Evolutionary conservation across 345 rosid genomes (phyloP), one percentile per base, ranked within the genome.

Genomic region (Laguncularia racemosa): DNA sequence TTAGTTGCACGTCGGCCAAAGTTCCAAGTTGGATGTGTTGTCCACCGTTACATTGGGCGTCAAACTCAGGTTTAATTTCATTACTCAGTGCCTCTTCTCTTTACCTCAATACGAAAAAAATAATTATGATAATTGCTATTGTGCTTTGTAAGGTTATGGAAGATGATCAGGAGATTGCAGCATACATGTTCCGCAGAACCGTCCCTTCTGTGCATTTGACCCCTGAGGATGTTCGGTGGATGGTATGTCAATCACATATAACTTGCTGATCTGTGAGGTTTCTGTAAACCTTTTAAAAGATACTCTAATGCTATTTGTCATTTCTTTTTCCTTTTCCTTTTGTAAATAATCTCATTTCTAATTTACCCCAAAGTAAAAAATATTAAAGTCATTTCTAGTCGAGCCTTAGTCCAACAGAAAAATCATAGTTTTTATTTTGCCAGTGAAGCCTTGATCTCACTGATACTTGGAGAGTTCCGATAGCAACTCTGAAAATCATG

Each of bases 141-240:
- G 26, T 38, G 20, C 46, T 60, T 14, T 20, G 69, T 52, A 66
- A 93, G 97, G 97, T 93, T 12, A 83, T 93, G 95, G 99, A 93
- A 73, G 97, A 93, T 66, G 96, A 82, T 73, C 85, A 74, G 71
- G 99, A 93, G 75, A 85, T 87, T 14, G 89, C 69, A 14, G 91
- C 99, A 6, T 93, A 85, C 66, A 93, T 89, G 99, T 93, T 93
- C 55, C 96, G 96, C 1, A 75, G 99, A 63, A 93, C 97, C 7
- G 96, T 93, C 69, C 97, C 99, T 68, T 81, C 85, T 2, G 66
- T 78, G 68, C 91, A 93, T 69, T 62, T 93, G 63, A 83, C 97
- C 45, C 76, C 96, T 26, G 97, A 89, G 59, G 99, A 93, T 71
- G 85, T 85, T 66, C 97, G 97, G 48, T 89, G 95, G 99, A 93